Conservation (phyloP, 306 rosid species). For the Glycine soja region DNA sequence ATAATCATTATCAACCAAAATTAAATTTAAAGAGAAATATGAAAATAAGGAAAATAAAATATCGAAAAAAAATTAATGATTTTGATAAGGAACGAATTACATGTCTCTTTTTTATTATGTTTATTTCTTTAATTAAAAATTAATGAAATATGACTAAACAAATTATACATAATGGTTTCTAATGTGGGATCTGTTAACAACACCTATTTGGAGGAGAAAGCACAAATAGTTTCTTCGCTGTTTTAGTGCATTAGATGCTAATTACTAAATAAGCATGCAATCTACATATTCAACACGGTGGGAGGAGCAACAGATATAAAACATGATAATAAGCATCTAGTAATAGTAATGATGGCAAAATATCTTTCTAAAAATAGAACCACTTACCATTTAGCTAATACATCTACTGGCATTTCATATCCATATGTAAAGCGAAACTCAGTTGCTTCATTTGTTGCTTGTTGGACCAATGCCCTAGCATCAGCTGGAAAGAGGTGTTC, state of each 20-base stretch:
- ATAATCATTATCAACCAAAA: no score
- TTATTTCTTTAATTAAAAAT: no score
- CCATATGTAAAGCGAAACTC: conserved; percentile 94
- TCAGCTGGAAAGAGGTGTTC: conserved; percentile 71
- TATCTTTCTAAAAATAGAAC: conserved; percentile 1
- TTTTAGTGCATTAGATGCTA: conserved; percentile 16
- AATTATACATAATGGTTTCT: background rate
- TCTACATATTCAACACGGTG: background rate
- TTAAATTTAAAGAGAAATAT: no score
- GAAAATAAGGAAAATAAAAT: no score
- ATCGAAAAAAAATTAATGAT: no score
- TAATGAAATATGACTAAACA: no score
- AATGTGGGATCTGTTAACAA: background rate
- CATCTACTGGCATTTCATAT: conserved; percentile 95
- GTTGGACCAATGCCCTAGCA: conserved; percentile 93
- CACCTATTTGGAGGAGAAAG: background rate
- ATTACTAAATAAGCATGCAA: background rate
- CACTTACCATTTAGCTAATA: conserved; percentile 80
- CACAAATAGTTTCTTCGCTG: background rate
- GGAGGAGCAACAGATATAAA: background rate
- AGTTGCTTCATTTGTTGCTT: conserved; percentile 99
- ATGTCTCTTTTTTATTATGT: no score
- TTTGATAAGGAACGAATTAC: no score
- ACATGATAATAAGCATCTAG: conserved; percentile 18
- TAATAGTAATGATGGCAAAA: conserved; percentile 3